Conservation (phyloP, 2,329 filamentous ascomycete genomes). For the Sporothrix curviconia region DNA sequence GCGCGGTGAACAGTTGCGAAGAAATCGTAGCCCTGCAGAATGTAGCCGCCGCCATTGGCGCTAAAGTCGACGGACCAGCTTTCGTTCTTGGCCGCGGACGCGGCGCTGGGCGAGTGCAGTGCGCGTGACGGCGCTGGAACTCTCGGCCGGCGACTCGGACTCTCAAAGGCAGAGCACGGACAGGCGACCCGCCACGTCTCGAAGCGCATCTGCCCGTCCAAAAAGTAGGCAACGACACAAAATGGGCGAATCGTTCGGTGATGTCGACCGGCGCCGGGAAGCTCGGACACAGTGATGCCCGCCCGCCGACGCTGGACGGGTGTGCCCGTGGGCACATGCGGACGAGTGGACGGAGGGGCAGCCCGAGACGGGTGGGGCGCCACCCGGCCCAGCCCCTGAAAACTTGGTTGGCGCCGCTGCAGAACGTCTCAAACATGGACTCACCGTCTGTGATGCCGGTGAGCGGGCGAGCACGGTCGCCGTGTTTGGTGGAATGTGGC, state of each 20-base stretch:
- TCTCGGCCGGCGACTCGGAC: slow-evolving; percentile 21
- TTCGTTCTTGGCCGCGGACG: slow-evolving; percentile 48
- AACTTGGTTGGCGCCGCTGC: slow-evolving; percentile 18
- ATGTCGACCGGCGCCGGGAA: slow-evolving; percentile 28
- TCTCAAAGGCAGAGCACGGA: slow-evolving; percentile 24
- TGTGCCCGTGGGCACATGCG: too few relatives aligned
- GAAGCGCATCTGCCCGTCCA: slow-evolving; percentile 25
- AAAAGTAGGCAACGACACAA: slow-evolving; percentile 31
- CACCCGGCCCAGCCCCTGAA: neutral
- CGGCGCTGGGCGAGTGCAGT: slow-evolving; percentile 32
- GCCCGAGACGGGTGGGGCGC: neutral
- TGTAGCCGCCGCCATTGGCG: slow-evolving; percentile 52
- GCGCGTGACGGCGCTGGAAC: slow-evolving; percentile 30
- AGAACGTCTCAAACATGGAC: slow-evolving; percentile 31
- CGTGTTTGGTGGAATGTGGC: slow-evolving; percentile 26
- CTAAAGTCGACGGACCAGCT: slow-evolving; percentile 54
- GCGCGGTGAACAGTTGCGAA: slow-evolving; percentile 48
- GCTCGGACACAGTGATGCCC: slow-evolving; percentile 10
- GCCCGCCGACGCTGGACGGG: too few relatives aligned
- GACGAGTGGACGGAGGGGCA: too few relatives aligned
- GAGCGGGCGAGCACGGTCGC: slow-evolving; percentile 27
- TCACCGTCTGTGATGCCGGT: slow-evolving; percentile 27
- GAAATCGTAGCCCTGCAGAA: slow-evolving; percentile 55
- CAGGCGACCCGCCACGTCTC: slow-evolving; percentile 31
- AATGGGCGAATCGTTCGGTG: slow-evolving; percentile 23